phyloP scores from a whole-genome alignment of 371 early-diverging fungal genomes.

The Scutellospora calospora region DNA sequence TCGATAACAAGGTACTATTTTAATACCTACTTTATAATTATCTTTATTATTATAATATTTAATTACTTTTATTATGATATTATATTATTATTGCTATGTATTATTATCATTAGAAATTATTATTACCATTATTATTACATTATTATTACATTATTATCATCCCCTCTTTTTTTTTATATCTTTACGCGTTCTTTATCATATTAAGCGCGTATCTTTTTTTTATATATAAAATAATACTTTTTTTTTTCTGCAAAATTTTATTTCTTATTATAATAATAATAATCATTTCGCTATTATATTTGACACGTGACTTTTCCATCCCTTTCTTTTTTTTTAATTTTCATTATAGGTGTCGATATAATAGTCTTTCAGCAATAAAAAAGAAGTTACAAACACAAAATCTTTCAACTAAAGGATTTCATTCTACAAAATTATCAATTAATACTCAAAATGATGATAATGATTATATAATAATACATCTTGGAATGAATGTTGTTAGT shows the following conservation, averaged over 20 bases:
- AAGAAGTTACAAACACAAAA: slow-evolving; percentile 22
- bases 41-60: too few species aligned
- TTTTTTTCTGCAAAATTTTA: neutral
- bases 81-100: too few species aligned
- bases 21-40: too few species aligned
- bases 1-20: slow-evolving; percentile 60
- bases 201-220: neutral
- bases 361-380: slow-evolving; percentile 24
- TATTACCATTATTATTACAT: too few species aligned
- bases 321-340: neutral
- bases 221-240: too few species aligned
- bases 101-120: too few species aligned
- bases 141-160: too few species aligned
- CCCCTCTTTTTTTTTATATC: neutral
- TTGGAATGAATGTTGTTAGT: slow-evolving; percentile 65
- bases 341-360: slow-evolving; percentile 37
- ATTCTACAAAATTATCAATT: neutral
- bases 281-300: too few species aligned
- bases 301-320: neutral
- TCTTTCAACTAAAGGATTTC: neutral
- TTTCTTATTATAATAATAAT: too few species aligned
- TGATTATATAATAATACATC: slow-evolving; percentile 61
- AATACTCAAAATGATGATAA: slow-evolving; percentile 44
- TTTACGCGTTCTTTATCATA: neutral
- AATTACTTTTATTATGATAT: too few species aligned